Evolutionary conservation across 495 filamentous ascomycete species (phyloP), one percentile per base, ranked within the genome.

Genomic region (Bryoglossum gracile): DNA sequence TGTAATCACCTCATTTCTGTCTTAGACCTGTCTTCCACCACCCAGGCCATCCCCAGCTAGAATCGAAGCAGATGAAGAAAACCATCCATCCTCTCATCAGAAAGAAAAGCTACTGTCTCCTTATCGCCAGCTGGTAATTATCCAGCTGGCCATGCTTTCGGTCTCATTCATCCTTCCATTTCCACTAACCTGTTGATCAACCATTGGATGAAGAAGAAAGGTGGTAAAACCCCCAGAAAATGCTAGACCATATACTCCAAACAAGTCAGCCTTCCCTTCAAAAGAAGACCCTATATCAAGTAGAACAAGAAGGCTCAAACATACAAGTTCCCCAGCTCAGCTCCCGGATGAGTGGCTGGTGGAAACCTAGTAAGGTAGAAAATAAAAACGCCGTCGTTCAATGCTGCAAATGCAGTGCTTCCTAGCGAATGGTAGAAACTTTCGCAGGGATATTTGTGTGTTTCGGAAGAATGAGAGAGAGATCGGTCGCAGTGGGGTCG

Each of bases 161-260:
- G n/a, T n/a, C n/a, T n/a, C n/a, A n/a, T n/a, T n/a, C n/a, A n/a
- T n/a, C n/a, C n/a, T n/a, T n/a, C n/a, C n/a, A n/a, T n/a, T n/a
- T n/a, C n/a, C n/a, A n/a, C n/a, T n/a, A n/a, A n/a, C n/a, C n/a
- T n/a, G n/a, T n/a, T n/a, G n/a, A n/a, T n/a, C n/a, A n/a, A n/a
- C n/a, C n/a, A n/a, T n/a, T n/a, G n/a, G n/a, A n/a, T n/a, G 26
- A 47, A 39, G 36, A 33, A 23, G 43, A 45, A 43, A 30, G n/a
- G n/a, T n/a, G n/a, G n/a, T n/a, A 19, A 24, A 36, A 37, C 28
- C 43, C 38, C 33, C 49, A 22, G 13, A 36, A 53, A 35, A 57
- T 58, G 55, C 51, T 40, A 54, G 51, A 43, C 41, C 55, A 28
- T 51, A 21, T 54, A 54, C 50, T 54, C 55, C 55, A 58, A 57